Percentiles rank a stretch among this genome's conserved stretches.
These are phyloP conservation scores for Amauroascus niger DNA, from an alignment of 2,329 filamentous ascomycete species.

Conservation along the genomic window DNA sequence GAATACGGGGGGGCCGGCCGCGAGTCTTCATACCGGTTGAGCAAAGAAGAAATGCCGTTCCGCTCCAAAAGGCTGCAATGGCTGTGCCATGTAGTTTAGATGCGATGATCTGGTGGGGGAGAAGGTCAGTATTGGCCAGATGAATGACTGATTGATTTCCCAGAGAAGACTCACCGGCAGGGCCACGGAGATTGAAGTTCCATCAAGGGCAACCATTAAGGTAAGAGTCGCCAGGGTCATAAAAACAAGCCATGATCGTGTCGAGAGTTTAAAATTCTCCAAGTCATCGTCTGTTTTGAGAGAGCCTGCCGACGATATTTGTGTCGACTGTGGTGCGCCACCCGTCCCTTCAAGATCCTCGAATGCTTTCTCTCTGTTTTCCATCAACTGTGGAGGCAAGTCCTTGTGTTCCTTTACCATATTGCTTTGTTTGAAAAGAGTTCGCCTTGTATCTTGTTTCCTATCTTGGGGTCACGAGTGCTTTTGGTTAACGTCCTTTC, in stretches of 20 bases:
- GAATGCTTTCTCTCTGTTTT: background rate
- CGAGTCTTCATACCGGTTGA: conserved; percentile 39
- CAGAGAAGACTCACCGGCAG: conserved; percentile 34
- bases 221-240: conserved; percentile 46
- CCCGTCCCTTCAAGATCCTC: background rate
- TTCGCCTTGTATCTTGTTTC: background rate
- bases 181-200: conserved; percentile 55
- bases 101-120: conserved; percentile 40
- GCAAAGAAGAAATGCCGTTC: conserved; percentile 57
- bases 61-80: conserved; percentile 61
- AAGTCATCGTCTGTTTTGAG: conserved; percentile 5
- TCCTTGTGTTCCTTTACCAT: background rate
- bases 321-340: background rate
- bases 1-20: no score
- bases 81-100: conserved; percentile 44
- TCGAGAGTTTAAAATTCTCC: conserved; percentile 18
- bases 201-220: conserved; percentile 56
- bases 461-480: no score
- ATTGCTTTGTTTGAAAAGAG: background rate
- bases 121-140: background rate
- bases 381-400: background rate
- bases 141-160: background rate
- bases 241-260: conserved; percentile 41
- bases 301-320: background rate
- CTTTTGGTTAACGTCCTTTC: no score